Percentiles rank a stretch among this genome's conserved stretches.
Conservation (phyloP, 129 eudicot species). For the Sambucus nigra region DNA sequence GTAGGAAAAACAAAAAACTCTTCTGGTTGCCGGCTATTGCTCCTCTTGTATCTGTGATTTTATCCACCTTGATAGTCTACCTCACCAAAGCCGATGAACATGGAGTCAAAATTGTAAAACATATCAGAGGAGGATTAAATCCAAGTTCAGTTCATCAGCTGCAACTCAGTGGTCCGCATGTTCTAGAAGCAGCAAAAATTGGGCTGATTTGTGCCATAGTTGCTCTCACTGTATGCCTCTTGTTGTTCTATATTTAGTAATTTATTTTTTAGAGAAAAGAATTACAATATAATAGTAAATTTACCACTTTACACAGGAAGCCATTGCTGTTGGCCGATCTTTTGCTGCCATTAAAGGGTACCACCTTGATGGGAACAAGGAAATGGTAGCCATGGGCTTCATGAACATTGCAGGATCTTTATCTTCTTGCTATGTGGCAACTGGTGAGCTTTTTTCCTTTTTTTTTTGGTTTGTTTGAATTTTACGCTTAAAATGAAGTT, state of each 20-base stretch:
- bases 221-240: slow-evolving; percentile 38
- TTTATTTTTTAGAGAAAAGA: background rate
- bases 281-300: background rate
- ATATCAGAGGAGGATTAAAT: slow-evolving; percentile 59
- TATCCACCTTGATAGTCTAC: slow-evolving; percentile 51
- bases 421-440: slow-evolving; percentile 64
- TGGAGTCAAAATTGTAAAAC: slow-evolving; percentile 56
- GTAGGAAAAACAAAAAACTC: slow-evolving; percentile 45
- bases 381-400: slow-evolving; percentile 71
- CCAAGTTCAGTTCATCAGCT: slow-evolving; percentile 54
- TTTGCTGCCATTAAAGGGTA: slow-evolving; percentile 62
- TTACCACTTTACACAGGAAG: slow-evolving; percentile 38
- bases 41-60: slow-evolving; percentile 53
- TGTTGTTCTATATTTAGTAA: slow-evolving; percentile 1
- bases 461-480: background rate
- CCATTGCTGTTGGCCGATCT: slow-evolving; percentile 70
- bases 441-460: slow-evolving; percentile 39
- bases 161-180: slow-evolving; percentile 37
- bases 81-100: slow-evolving; percentile 55
- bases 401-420: slow-evolving; percentile 75
- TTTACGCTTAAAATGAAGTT: no score
- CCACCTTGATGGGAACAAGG: slow-evolving; percentile 73
- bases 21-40: slow-evolving; percentile 81
- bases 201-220: slow-evolving; percentile 56
- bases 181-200: slow-evolving; percentile 45